phyloP scores from a whole-genome alignment of 257 asterid genomes.

The Primulina eburnea region DNA sequence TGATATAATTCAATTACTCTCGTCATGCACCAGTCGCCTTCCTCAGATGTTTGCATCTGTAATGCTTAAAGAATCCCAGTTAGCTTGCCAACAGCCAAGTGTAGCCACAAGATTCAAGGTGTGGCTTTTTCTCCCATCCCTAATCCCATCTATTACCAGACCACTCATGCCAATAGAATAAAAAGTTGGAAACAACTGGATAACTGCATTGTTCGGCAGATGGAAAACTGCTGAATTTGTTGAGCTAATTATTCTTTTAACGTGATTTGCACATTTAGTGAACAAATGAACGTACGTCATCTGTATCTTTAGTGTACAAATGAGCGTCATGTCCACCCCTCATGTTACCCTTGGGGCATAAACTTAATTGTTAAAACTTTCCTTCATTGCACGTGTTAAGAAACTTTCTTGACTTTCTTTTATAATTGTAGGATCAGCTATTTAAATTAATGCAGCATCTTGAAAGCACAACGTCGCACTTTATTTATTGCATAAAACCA shows the following conservation, averaged over 20 bases:
- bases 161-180: neutral
- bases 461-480: slow-evolving; percentile 82
- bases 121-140: slow-evolving; percentile 10
- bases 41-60: slow-evolving; percentile 53
- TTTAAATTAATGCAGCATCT: slow-evolving; percentile 85
- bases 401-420: slow-evolving; percentile 13
- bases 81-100: slow-evolving; percentile 62
- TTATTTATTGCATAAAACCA: slow-evolving; percentile 88
- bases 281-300: too few relatives aligned
- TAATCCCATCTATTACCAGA: neutral
- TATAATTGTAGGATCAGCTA: slow-evolving; percentile 64
- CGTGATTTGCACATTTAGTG: neutral
- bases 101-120: slow-evolving; percentile 84
- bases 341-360: slow-evolving; percentile 3
- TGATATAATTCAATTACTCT: slow-evolving; percentile 65
- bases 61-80: slow-evolving; percentile 29
- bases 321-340: neutral
- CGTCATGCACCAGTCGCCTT: slow-evolving; percentile 53
- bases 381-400: slow-evolving; percentile 5
- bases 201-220: neutral
- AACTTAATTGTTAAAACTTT: slow-evolving; percentile 13
- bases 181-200: neutral
- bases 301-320: too few relatives aligned
- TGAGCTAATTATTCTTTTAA: slow-evolving; percentile 3
- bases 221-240: slow-evolving; percentile 2